These are phyloP conservation scores for Haplosporangium sp. DNA, from an alignment of 371 early-diverging fungal genomes.

Conservation along the genomic window DNA sequence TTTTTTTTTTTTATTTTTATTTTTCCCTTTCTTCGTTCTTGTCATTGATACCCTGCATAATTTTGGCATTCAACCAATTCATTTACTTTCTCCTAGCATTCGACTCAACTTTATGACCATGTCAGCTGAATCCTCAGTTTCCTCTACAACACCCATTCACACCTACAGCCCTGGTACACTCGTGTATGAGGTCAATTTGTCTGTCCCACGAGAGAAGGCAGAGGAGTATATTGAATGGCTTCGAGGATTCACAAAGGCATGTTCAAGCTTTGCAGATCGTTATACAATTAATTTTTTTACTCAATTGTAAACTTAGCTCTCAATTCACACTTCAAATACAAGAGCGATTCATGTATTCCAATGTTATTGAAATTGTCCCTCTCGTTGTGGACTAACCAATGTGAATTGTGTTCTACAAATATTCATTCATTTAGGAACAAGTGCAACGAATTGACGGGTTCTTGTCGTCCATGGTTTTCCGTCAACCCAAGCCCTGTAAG, in stretches of 20 bases:
- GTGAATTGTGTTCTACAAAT: background rate
- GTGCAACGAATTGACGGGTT: conserved; percentile 57
- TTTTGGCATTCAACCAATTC: background rate
- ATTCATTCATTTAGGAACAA: conserved; percentile 25
- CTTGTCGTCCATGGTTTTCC: conserved; percentile 60
- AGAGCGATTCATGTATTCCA: too few relatives aligned
- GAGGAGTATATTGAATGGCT: conserved; percentile 61
- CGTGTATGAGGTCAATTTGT: conserved; percentile 66
- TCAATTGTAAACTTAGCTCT: background rate
- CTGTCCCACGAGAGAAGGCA: conserved; percentile 58
- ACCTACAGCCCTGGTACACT: conserved; percentile 54
- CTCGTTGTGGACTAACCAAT: too few relatives aligned
- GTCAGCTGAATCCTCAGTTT: conserved; percentile 23
- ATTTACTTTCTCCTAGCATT: background rate
- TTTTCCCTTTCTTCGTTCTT: background rate
- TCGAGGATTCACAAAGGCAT: conserved; percentile 50
- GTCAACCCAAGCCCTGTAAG: conserved; percentile 63
- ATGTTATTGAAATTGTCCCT: too few relatives aligned
- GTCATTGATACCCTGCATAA: too few relatives aligned
- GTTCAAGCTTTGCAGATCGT: background rate
- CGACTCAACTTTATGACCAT: conserved; percentile 6
- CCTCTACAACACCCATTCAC: conserved; percentile 25
- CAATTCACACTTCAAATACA: background rate
- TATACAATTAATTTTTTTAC: background rate
- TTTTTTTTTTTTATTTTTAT: background rate